Evolutionary conservation across 202 grass and related monocot genomes (phyloP), one percentile per base, ranked within the genome.

Genomic region (Zoysia matrella): DNA sequence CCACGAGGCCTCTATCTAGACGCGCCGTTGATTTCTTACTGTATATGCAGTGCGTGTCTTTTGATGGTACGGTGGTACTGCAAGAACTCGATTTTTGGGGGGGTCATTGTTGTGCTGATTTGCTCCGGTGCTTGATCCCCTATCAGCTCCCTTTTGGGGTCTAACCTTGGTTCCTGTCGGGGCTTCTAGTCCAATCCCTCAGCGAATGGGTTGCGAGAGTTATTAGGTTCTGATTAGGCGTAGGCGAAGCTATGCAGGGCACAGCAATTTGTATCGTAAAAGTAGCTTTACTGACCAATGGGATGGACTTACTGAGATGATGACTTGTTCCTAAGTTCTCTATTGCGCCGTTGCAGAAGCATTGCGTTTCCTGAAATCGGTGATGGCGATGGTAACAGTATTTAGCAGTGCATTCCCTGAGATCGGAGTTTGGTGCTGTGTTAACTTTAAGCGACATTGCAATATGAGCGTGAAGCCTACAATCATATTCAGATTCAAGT

Each of bases 1-100:
- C 10, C 67, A n/a, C 39, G 72, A 47, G 47, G 30, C 44, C 75
- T 60, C 52, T 48, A 3, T 52, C 39, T 58, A 78, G 80, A 68
- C 52, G 71, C 3, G 45, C 48, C 75, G n/a, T 69, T 46, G 16
- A 45, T 60, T 9, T 60, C 5, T 66, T 5, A 8, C 12, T 46
- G 36, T 58, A 36, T 66, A 16, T 7, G 67, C 12, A 1, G 6
- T 4, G 11, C 11, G 5, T 30, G 47, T 74, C 80, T 86, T 69
- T 67, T 67, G 69, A 36, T 57, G 13, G 16, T 42, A 8, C 44
- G 30, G 42, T 66, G 13, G 16, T 42, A 8, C 44, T 16, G 53
- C 41, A 80, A 54, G 65, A 48, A 36, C 48, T 57, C 22, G 52
- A n/a, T 66, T 68, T 44, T 13, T 4, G 76, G 7, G 67, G 4